These are phyloP conservation scores for Candida parachauliodes DNA, from an alignment of 805 yeast genomes.

Conservation along the genomic window DNA sequence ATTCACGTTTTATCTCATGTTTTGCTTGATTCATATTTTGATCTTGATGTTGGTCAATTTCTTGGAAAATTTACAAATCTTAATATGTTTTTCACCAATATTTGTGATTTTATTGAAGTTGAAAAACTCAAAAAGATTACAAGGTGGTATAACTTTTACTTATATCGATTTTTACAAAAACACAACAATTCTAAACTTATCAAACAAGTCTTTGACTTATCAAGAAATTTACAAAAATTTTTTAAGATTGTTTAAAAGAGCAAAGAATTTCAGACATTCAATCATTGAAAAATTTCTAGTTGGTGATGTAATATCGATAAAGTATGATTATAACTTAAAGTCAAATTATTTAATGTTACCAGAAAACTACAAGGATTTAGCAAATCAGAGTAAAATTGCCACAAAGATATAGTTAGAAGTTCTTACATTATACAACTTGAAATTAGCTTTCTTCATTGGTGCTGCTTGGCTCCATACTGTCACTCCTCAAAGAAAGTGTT, in stretches of 20 bases:
- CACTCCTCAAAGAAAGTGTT: not conserved
- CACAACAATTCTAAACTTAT: slow-evolving; percentile 26
- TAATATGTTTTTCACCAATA: slow-evolving; percentile 80
- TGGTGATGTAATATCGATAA: slow-evolving; percentile 25
- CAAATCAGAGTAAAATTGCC: slow-evolving; percentile 22
- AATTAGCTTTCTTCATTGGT: no score
- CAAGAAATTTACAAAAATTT: slow-evolving; percentile 34
- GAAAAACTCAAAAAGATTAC: slow-evolving; percentile 69
- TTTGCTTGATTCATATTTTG: slow-evolving; percentile 56
- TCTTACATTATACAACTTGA: no score
- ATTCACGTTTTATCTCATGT: slow-evolving; percentile 74
- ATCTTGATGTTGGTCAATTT: slow-evolving; percentile 46
- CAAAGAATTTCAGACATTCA: slow-evolving; percentile 25
- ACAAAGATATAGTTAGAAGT: slow-evolving; percentile 1
- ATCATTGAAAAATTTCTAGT: slow-evolving; percentile 20
- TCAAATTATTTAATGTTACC: slow-evolving; percentile 37
- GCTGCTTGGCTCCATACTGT: no score
- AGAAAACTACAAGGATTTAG: slow-evolving; percentile 22
- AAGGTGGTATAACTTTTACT: slow-evolving; percentile 47
- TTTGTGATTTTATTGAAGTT: slow-evolving; percentile 75
- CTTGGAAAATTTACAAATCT: slow-evolving; percentile 58
- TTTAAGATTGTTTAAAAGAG: slow-evolving; percentile 22
- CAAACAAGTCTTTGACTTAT: slow-evolving; percentile 36
- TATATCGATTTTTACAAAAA: slow-evolving; percentile 12
- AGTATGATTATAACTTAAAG: slow-evolving; percentile 22